Percentiles rank a stretch among this genome's conserved stretches.
Evolutionary conservation across 176 grass and related monocot species (phyloP).

Genomic region (Olyra latifolia): DNA sequence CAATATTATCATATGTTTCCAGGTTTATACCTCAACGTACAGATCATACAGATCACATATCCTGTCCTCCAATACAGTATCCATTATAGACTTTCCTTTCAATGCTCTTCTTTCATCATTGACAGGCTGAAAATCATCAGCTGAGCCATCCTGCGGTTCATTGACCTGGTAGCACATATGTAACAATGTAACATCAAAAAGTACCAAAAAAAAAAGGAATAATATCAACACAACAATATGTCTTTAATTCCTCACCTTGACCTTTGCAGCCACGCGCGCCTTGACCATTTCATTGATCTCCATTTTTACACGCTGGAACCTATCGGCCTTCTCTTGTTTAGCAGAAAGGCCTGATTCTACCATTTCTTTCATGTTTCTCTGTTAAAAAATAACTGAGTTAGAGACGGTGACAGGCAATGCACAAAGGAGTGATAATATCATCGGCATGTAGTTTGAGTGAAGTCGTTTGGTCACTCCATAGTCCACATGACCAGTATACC

Average conservation of each 20-base stretch:
- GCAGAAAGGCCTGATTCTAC: conserved; percentile 86
- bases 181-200: conserved; percentile 36
- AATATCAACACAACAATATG: conserved; percentile 18
- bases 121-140: conserved; percentile 79
- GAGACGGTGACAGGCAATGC: neutral
- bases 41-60: conserved; percentile 99
- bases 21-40: conserved; percentile 86
- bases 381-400: conserved; percentile 28
- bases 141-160: conserved; percentile 64
- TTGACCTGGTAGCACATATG: conserved; percentile 36
- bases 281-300: conserved; percentile 94
- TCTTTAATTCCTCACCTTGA: conserved; percentile 59
- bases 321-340: conserved; percentile 91
- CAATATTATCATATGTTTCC: neutral
- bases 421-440: conserved; percentile 2
- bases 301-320: conserved; percentile 75
- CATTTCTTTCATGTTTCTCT: conserved; percentile 99
- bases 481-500: conserved; percentile 10
- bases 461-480: neutral
- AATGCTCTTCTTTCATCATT: conserved; percentile 60
- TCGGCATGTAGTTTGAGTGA: conserved; percentile 21
- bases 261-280: conserved; percentile 60
- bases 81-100: conserved; percentile 76
- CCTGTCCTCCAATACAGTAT: conserved; percentile 82
- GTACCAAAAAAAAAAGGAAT: conserved; percentile 23